Base-by-base conservation (phyloP, 2,329 filamentous ascomycete genomes). In the Hypoxylon sp. region DNA sequence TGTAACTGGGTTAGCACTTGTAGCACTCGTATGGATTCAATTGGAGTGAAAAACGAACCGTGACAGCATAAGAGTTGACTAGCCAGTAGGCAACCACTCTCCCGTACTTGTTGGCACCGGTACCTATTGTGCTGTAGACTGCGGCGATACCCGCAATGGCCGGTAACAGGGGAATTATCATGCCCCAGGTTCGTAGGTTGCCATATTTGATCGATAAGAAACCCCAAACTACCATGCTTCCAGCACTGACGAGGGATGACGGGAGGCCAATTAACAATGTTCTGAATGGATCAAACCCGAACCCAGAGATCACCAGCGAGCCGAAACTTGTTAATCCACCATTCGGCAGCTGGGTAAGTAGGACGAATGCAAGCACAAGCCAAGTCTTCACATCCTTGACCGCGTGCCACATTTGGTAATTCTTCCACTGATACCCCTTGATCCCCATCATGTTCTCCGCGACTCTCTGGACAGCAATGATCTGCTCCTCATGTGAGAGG, bases 11-110 rank as follows among this genome's bases (percentile, higher is more conserved):
- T 62, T 49, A 62, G 59, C 40, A 37, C 17, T 42, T 31, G 13
- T 7, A 40, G 22, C 20, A 53, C 6, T 20, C 31, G 22, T n/a
- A 3, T 6, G 3, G 8, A 61, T 65, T 68, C 42, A 30, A 14
- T 31, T 20, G n/a, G 31, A 20, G n/a, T 31, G 17, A 27, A 17
- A 40, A 22, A 62, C 59, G 31, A 48, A 75, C 74, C 31, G 74
- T 75, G n/a, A 75, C 73, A 20, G 74, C 70, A 33, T 75, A 75
- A 6, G 74, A 75, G 57, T 75, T 76, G 59, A 76, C 72, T 1
- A 75, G 60, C 70, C 72, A 72, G 49, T 72, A 73, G 13, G 70
- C 72, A 25, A 72, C 57, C 6, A 70, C 72, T 10, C 72, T 63
- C 6, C 72, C 71, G 31, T 73, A 73, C 44, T 73, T 73, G 51